phyloP scores from a whole-genome alignment of 805 yeast genomes.

The Pichia manshurica region DNA sequence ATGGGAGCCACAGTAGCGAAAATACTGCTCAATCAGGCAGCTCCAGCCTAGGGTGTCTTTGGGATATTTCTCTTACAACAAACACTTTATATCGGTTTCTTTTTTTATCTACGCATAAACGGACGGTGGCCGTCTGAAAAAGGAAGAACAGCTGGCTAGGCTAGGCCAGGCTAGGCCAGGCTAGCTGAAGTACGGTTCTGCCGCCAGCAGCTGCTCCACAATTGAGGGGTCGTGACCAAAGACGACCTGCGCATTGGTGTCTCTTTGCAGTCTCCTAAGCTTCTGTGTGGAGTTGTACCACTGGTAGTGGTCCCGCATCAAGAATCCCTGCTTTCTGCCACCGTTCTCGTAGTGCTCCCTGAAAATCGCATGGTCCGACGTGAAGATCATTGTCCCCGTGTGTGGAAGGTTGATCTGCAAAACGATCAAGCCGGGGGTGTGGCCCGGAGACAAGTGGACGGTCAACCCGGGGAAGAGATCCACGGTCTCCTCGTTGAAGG shows the following conservation, averaged over 20 bases:
- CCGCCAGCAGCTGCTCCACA: not conserved
- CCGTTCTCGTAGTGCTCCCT: constrained; percentile 5
- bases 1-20: too few relatives aligned
- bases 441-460: constrained; percentile 3
- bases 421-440: constrained; percentile 3
- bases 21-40: too few relatives aligned
- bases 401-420: constrained; percentile 1
- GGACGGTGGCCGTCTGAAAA: too few relatives aligned
- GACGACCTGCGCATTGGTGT: constrained; percentile 3
- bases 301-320: constrained; percentile 5
- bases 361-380: constrained; percentile 5
- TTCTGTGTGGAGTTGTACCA: constrained; percentile 4
- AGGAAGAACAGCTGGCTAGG: too few relatives aligned
- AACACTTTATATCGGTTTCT: too few relatives aligned
- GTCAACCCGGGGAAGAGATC: constrained; percentile 3
- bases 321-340: constrained; percentile 3
- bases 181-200: not conserved
- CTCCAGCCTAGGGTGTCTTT: too few relatives aligned
- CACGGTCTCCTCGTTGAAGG: constrained; percentile 1
- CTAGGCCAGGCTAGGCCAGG: too few relatives aligned
- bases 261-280: constrained; percentile 6
- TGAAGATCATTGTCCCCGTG: constrained; percentile 3
- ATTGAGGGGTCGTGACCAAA: constrained; percentile 6
- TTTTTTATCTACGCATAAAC: too few relatives aligned
- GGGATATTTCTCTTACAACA: too few relatives aligned